phyloP scores from a whole-genome alignment of 768 basidiomycete species.

The Termitomyces sp. region DNA sequence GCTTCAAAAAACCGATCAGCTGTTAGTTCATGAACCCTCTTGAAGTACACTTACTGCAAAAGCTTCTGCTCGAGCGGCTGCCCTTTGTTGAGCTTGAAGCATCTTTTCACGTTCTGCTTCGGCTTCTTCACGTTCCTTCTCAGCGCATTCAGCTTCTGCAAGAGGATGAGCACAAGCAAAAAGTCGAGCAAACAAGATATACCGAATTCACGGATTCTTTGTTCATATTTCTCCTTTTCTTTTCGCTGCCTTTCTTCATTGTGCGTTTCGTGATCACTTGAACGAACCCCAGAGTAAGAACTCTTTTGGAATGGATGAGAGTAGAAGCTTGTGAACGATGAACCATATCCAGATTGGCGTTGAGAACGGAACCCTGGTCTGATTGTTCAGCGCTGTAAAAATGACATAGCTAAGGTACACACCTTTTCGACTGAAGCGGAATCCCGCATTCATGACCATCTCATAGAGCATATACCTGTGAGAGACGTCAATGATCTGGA shows the following conservation, averaged over 20 bases:
- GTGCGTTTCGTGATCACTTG: neutral
- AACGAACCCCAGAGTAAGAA: slow-evolving; percentile 19
- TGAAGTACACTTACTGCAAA: slow-evolving; percentile 25
- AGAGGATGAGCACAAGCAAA: slow-evolving; percentile 1
- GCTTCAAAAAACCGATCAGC: slow-evolving; percentile 15
- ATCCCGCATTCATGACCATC: slow-evolving; percentile 26
- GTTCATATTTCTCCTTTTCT: slow-evolving; percentile 31
- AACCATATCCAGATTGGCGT: slow-evolving; percentile 9
- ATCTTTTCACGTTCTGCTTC: slow-evolving; percentile 24
- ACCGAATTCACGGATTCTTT: slow-evolving; percentile 35
- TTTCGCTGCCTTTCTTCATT: slow-evolving; percentile 13
- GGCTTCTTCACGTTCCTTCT: slow-evolving; percentile 29
- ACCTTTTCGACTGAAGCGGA: slow-evolving; percentile 28
- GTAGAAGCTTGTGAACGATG: slow-evolving; percentile 3
- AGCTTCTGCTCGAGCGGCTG: slow-evolving; percentile 25
- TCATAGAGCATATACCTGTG: slow-evolving; percentile 35
- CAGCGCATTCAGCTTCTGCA: slow-evolving; percentile 32
- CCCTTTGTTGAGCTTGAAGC: slow-evolving; percentile 23
- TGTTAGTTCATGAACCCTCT: neutral
- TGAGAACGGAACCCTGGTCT: slow-evolving; percentile 30
- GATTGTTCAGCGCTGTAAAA: neutral
- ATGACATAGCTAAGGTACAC: slow-evolving; percentile 13
- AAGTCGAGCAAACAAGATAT: slow-evolving; percentile 2
- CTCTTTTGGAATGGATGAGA: slow-evolving; percentile 3
- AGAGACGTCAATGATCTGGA: neutral